A percentile compares a stretch with the other conserved stretches of the same genome.
Conservation (phyloP, 805 yeast species). For the Torulaspora quercuum region DNA sequence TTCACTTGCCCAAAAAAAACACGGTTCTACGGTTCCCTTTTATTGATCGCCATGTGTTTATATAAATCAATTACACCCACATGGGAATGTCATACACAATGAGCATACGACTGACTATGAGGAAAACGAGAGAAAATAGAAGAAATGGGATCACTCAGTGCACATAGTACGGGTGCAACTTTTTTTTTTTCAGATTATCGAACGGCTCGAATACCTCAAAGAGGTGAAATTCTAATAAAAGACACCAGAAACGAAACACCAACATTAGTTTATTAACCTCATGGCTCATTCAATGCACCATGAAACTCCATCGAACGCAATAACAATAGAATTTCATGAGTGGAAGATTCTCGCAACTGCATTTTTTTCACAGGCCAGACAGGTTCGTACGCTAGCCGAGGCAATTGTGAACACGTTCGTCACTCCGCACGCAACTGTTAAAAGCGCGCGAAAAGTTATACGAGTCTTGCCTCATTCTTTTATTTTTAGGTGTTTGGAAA, state of each 20-base stretch:
- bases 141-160: too few species aligned
- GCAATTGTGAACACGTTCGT: not conserved
- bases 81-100: conserved; percentile 1
- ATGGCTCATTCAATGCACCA: too few species aligned
- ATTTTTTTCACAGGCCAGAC: conserved; percentile 1
- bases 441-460: too few species aligned
- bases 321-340: not conserved
- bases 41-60: conserved; percentile 5
- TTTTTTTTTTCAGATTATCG: conserved; percentile 2
- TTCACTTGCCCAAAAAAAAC: too few species aligned
- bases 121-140: conserved; percentile 5
- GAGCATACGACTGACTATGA: conserved; percentile 3
- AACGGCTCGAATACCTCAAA: conserved; percentile 9
- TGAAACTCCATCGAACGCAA: too few species aligned
- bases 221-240: conserved; percentile 4
- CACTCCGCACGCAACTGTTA: conserved; percentile 3
- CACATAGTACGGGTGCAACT: too few species aligned
- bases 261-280: not conserved
- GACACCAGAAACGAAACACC: conserved; percentile 3
- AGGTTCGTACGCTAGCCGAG: not conserved
- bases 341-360: not conserved
- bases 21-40: too few species aligned
- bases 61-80: conserved; percentile 3
- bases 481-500: too few species aligned
- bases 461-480: too few species aligned